Conservation (phyloP, 345 rosid genomes). For the Ceriops tagal region DNA sequence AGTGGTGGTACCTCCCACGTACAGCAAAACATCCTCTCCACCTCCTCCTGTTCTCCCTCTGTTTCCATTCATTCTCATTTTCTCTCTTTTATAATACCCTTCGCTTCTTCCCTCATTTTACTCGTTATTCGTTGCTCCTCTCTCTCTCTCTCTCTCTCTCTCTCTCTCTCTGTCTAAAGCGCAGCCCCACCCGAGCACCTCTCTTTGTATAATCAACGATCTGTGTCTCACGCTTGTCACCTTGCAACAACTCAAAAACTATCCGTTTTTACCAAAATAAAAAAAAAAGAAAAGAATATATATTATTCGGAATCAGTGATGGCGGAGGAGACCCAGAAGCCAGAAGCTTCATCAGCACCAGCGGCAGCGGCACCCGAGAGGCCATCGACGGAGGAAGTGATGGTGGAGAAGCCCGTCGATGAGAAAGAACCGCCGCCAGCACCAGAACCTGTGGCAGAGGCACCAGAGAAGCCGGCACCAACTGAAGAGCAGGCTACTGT, state of each 20-base stretch:
- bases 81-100: background rate
- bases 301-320: constrained; percentile 3
- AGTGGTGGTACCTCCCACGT: background rate
- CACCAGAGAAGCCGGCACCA: background rate
- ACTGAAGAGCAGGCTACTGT: constrained; percentile 3
- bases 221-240: background rate
- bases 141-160: no score
- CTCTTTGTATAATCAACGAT: background rate
- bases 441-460: constrained; percentile 27
- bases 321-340: constrained; percentile 46
- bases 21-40: constrained; percentile 6
- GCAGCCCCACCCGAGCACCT: background rate
- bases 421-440: constrained; percentile 33
- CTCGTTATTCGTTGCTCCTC: background rate
- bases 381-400: constrained; percentile 19
- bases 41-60: background rate
- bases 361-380: constrained; percentile 19
- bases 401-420: constrained; percentile 24
- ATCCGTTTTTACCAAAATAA: no score
- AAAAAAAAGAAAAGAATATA: no score
- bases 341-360: constrained; percentile 30
- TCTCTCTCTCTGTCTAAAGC: background rate
- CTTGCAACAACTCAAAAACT: background rate
- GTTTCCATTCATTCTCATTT: background rate
- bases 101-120: background rate